Evolutionary conservation across 495 filamentous ascomycete species (phyloP).

Genomic region (Collariella sp.): DNA sequence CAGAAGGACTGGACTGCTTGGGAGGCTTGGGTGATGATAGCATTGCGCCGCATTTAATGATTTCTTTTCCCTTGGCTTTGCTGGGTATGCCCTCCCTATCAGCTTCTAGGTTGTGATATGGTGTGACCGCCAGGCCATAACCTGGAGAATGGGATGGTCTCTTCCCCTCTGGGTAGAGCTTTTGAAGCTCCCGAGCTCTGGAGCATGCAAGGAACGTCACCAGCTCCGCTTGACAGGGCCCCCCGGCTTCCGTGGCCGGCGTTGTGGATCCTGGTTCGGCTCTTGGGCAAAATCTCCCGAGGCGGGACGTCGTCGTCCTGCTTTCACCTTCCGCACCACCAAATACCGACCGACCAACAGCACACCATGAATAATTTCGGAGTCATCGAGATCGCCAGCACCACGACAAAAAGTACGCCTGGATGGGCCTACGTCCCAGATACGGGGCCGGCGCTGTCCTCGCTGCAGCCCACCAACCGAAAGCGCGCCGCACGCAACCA

Average conservation of each 20-base stretch:
- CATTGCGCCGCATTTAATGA: background rate
- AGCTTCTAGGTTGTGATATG: no score
- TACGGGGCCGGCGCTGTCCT: constrained; percentile 51
- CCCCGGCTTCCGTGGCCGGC: background rate
- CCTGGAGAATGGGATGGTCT: no score
- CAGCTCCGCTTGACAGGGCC: background rate
- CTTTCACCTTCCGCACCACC: constrained; percentile 7
- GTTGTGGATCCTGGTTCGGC: background rate
- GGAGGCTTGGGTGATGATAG: background rate
- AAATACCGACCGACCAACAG: background rate
- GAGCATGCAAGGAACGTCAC: background rate
- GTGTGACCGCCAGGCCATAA: no score
- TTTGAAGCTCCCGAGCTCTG: no score
- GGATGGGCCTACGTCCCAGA: constrained; percentile 88
- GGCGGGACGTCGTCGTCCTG: background rate
- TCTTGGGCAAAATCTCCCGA: constrained; percentile 3
- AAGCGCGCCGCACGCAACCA: constrained; percentile 59
- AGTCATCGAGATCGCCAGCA: constrained; percentile 67
- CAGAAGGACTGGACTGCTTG: background rate
- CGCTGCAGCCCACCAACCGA: constrained; percentile 36
- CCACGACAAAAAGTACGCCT: constrained; percentile 57
- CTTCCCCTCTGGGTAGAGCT: no score
- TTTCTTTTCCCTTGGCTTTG: background rate
- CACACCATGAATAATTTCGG: constrained; percentile 46
- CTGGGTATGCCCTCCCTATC: no score